Evolutionary conservation across 2,329 filamentous ascomycete genomes (phyloP), one percentile per base, ranked within the genome.

Genomic region (Parascedosporium putredinis): DNA sequence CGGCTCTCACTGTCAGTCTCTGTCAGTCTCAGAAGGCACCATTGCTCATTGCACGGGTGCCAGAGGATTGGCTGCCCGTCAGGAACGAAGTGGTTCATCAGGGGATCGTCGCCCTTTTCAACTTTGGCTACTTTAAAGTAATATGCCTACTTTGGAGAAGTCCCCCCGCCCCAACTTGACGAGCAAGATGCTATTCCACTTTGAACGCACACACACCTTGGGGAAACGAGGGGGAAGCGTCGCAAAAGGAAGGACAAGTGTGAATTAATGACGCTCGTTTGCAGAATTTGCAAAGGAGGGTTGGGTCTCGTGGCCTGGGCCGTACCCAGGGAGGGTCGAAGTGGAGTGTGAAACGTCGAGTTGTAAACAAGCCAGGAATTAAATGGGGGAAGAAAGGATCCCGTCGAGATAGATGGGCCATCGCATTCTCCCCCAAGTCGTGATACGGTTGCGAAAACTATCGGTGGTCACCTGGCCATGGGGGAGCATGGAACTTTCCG

Each of bases 321-420:
- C n/a, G n/a, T n/a, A n/a, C n/a, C 38, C 38, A 42, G 38, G 18
- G 38, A 16, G 38, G 16, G n/a, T n/a, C 36, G 38, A 42, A 22
- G 38, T 23, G 38, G 38, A 42, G 38, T 42, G 38, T 42, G 38
- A 42, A 42, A 42, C 38, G 18, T 42, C 38, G n/a, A 20, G 16
- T 42, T 20, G 38, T 42, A 42, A 8, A 42, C 20, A 20, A 20
- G 38, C 16, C 18, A 42, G 38, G 38, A 42, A 23, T 42, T 42
- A 42, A 42, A 42, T 42, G 16, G 38, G n/a, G 23, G 38, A 23
- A 42, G 16, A 20, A 20, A 20, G 20, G 3, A 20, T 23, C 38
- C 38, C 20, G n/a, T n/a, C 38, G 38, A 42, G 23, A 42, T 42
- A 42, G 23, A 42, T 42, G 38, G 9, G 16, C 27, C 12, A 12